Evolutionary conservation across 2,329 filamentous ascomycete genomes (phyloP).

Genomic region (Arthrobotrys iridis): DNA sequence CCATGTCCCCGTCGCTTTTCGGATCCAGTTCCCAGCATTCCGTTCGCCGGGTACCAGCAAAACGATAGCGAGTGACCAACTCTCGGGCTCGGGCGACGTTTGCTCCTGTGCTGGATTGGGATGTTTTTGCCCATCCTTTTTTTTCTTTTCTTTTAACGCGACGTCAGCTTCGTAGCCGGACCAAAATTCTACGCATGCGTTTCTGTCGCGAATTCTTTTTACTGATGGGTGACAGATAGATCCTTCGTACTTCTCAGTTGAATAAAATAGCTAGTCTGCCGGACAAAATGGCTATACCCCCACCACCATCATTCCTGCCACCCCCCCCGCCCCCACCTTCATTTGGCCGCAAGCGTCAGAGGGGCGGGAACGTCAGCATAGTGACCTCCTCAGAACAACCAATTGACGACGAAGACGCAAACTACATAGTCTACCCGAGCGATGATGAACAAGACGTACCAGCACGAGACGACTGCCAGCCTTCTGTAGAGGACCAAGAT

Average conservation of each 20-base stretch:
- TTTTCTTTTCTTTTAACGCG: background rate
- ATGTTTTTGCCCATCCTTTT: background rate
- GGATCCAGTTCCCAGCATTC: slow-evolving; percentile 20
- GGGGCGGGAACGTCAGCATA: slow-evolving; percentile 3
- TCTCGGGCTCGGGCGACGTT: background rate
- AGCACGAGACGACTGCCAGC: background rate
- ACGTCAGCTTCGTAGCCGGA: background rate
- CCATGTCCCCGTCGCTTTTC: slow-evolving; percentile 34
- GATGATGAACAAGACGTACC: slow-evolving; percentile 31
- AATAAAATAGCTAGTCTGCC: slow-evolving; percentile 44
- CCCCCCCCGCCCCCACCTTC: slow-evolving; percentile 40
- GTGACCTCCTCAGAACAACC: background rate
- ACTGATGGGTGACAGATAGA: slow-evolving; percentile 3
- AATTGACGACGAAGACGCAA: slow-evolving; percentile 38
- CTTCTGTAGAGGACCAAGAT: slow-evolving; percentile 57
- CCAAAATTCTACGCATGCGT: background rate
- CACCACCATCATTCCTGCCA: slow-evolving; percentile 40
- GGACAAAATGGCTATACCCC: slow-evolving; percentile 40
- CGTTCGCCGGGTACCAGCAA: slow-evolving; percentile 1
- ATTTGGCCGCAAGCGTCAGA: slow-evolving; percentile 42
- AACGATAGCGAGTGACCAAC: background rate
- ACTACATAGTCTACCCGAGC: slow-evolving; percentile 48
- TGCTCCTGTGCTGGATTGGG: background rate
- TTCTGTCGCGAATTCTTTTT: no score
- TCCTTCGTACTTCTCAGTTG: slow-evolving; percentile 47